phyloP scores from a whole-genome alignment of 2,329 filamentous ascomycete genomes.

The Penicillium sp. region DNA sequence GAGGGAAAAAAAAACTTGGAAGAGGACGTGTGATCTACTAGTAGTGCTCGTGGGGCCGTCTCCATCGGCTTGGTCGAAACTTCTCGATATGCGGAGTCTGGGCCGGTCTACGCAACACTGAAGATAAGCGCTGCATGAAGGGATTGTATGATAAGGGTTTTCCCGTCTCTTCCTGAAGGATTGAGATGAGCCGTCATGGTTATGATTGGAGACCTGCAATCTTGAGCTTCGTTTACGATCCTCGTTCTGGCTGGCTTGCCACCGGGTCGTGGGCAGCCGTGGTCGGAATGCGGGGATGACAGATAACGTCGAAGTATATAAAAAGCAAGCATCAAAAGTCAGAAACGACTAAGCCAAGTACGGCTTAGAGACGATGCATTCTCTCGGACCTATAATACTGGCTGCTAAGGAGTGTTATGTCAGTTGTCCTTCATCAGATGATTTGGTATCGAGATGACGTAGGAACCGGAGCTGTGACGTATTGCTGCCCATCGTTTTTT shows the following conservation, averaged over 20 bases:
- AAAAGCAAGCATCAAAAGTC: background rate
- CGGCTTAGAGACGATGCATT: background rate
- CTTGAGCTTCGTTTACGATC: background rate
- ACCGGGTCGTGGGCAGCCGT: background rate
- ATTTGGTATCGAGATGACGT: slow-evolving; percentile 8
- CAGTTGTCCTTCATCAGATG: slow-evolving; percentile 1
- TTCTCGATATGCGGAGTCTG: slow-evolving; percentile 1
- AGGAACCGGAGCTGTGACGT: slow-evolving; percentile 11
- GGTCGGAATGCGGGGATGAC: slow-evolving; percentile 2
- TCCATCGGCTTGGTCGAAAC: slow-evolving; percentile 6
- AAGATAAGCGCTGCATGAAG: background rate
- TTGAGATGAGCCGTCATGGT: background rate
- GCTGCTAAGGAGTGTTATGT: background rate
- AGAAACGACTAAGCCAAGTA: background rate
- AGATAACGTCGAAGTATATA: slow-evolving; percentile 1
- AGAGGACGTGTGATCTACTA: background rate
- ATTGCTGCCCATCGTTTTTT: background rate
- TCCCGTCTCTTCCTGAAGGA: background rate
- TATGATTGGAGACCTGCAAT: background rate
- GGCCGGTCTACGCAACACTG: background rate
- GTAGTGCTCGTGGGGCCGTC: slow-evolving; percentile 4
- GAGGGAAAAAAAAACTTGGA: background rate
- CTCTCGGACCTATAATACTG: background rate
- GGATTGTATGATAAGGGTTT: background rate
- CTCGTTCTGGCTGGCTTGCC: background rate